Conservation (phyloP, 805 yeast genomes). For the Sugiyamaella floridensis region DNA sequence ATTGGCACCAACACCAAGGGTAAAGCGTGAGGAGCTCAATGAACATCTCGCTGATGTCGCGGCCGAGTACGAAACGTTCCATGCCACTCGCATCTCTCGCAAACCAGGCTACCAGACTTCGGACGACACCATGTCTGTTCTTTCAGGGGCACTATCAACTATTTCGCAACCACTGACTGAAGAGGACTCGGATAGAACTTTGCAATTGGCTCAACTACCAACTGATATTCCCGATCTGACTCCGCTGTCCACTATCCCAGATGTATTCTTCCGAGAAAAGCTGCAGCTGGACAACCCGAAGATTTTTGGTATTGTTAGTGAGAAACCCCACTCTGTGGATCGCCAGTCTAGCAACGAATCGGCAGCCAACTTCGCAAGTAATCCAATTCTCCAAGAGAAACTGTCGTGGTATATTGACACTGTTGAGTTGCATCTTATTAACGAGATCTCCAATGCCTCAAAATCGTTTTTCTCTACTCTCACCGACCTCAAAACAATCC, state of each 20-base stretch:
- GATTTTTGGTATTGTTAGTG: constrained; percentile 67
- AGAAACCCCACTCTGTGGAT: constrained; percentile 40
- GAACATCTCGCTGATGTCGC: constrained; percentile 40
- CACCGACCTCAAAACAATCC: constrained; percentile 63
- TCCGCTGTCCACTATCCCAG: constrained; percentile 51
- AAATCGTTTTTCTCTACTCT: constrained; percentile 78
- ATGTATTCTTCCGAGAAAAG: constrained; percentile 54
- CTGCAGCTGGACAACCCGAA: constrained; percentile 88
- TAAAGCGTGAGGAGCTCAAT: constrained; percentile 38
- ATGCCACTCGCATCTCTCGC: constrained; percentile 7
- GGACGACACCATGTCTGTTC: constrained; percentile 12
- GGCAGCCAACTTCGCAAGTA: constrained; percentile 38
- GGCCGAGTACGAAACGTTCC: constrained; percentile 35
- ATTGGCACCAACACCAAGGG: constrained; percentile 46
- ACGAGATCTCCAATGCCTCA: constrained; percentile 79
- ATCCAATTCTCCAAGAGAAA: constrained; percentile 62
- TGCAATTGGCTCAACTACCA: background rate
- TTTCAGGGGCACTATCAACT: constrained; percentile 4
- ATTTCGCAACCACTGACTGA: background rate
- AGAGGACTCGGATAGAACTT: background rate
- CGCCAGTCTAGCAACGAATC: constrained; percentile 14
- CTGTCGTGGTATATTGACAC: constrained; percentile 77
- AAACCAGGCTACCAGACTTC: background rate
- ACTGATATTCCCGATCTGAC: constrained; percentile 11
- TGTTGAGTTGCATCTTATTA: constrained; percentile 72